These are phyloP conservation scores for Perkinsus olseni DNA, from an alignment of 169 alveolate genomes.

Conservation along the genomic window DNA sequence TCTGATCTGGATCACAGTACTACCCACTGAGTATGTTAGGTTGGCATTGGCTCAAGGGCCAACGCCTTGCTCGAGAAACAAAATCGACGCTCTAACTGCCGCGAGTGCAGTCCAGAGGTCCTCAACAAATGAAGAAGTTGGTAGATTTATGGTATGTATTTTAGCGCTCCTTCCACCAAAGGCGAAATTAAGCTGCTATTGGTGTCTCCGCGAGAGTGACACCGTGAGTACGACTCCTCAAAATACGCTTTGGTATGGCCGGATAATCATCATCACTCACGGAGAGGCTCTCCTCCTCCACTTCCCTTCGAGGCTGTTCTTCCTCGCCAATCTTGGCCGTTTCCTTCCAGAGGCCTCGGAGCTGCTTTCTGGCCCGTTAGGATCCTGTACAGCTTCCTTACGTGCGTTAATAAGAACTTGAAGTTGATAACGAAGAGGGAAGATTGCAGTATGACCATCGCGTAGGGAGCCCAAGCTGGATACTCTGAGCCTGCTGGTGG, in stretches of 20 bases:
- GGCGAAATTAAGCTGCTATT: not conserved
- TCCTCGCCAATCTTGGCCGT: not conserved
- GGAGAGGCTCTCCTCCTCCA: not conserved
- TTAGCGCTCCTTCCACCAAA: no score
- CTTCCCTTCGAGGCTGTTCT: no score
- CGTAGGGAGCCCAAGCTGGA: not conserved
- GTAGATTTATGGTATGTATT: no score
- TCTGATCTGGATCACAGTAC: no score
- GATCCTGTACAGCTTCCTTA: not conserved
- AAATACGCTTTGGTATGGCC: not conserved
- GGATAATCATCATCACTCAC: not conserved
- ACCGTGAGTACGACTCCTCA: not conserved
- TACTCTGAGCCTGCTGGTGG: not conserved
- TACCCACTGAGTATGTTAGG: no score
- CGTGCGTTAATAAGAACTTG: not conserved
- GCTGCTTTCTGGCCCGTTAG: not conserved
- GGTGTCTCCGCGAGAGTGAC: not conserved
- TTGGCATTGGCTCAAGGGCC: no score
- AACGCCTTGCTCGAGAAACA: no score
- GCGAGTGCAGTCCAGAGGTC: no score
- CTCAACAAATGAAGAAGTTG: no score
- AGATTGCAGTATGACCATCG: not conserved
- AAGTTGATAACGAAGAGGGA: not conserved
- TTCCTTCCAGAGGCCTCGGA: not conserved
- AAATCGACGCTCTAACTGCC: no score